These are phyloP conservation scores for Metschnikowia vanudenii DNA, from an alignment of 805 yeast genomes.

Conservation along the genomic window DNA sequence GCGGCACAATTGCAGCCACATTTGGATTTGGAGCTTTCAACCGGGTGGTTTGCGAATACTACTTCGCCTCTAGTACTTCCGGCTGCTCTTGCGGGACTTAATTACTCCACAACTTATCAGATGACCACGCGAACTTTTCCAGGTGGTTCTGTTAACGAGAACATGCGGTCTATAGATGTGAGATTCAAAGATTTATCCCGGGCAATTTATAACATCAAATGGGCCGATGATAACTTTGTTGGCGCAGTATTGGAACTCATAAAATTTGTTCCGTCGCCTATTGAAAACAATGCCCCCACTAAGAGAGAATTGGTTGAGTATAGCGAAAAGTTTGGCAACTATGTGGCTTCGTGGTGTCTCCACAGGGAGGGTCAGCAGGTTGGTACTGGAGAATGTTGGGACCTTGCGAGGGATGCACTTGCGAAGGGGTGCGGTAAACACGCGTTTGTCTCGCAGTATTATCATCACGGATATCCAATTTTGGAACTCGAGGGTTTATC, in stretches of 20 bases:
- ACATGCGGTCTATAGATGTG: conserved; percentile 32
- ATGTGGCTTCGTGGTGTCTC: conserved; percentile 56
- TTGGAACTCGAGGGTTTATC: conserved; percentile 29
- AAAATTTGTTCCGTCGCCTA: conserved; percentile 45
- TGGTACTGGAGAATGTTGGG: conserved; percentile 63
- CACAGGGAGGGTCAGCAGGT: conserved; percentile 46
- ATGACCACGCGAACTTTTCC: conserved; percentile 3
- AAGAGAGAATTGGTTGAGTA: conserved; percentile 33
- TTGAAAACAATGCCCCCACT: conserved; percentile 26
- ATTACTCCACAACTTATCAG: conserved; percentile 27
- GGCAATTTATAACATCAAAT: conserved; percentile 32
- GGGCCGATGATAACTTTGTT: conserved; percentile 32
- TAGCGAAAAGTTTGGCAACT: conserved; percentile 45
- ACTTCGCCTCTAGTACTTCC: conserved; percentile 35
- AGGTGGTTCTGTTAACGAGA: conserved; percentile 13
- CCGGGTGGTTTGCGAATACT: conserved; percentile 47
- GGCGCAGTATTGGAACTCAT: conserved; percentile 29
- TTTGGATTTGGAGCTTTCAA: conserved; percentile 41
- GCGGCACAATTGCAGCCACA: conserved; percentile 28
- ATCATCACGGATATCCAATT: conserved; percentile 47
- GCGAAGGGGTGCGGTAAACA: conserved; percentile 55
- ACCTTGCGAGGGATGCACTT: conserved; percentile 54
- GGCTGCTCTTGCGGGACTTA: conserved; percentile 33
- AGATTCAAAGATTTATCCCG: conserved; percentile 45
- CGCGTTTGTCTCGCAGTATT: conserved; percentile 51